Evolutionary conservation across 2,329 filamentous ascomycete genomes (phyloP).

Genomic region (Mycocentrospora acerina): DNA sequence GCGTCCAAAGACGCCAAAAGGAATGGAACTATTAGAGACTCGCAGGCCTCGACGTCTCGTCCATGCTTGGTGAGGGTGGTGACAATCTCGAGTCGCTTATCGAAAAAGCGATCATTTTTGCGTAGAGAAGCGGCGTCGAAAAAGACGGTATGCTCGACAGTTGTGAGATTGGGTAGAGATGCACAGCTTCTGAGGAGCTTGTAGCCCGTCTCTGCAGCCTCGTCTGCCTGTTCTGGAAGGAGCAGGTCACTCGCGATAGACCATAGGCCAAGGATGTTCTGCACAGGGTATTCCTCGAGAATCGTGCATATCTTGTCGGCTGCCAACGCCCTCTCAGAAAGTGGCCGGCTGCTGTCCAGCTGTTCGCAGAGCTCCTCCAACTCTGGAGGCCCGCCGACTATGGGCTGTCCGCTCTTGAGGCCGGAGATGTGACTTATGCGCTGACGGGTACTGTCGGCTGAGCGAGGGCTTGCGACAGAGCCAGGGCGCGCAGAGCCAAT

Average conservation of each 20-base stretch:
- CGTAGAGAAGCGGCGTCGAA: slow-evolving; percentile 38
- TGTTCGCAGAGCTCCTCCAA: slow-evolving; percentile 34
- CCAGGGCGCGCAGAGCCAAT: slow-evolving; percentile 23
- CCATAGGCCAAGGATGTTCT: slow-evolving; percentile 42
- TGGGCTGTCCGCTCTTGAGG: slow-evolving; percentile 18
- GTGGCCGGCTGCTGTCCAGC: slow-evolving; percentile 25
- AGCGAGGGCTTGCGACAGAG: slow-evolving; percentile 22
- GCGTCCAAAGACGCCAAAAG: slow-evolving; percentile 33
- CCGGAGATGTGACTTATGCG: slow-evolving; percentile 26
- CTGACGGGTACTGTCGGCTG: slow-evolving; percentile 30
- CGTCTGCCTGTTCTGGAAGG: slow-evolving; percentile 32
- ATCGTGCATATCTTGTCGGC: slow-evolving; percentile 37
- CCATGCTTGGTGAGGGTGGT: slow-evolving; percentile 40
- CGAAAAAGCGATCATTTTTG: slow-evolving; percentile 31
- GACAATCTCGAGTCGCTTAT: slow-evolving; percentile 38
- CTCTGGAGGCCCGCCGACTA: slow-evolving; percentile 42
- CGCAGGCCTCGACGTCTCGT: slow-evolving; percentile 42
- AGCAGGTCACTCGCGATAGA: slow-evolving; percentile 41
- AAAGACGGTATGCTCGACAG: slow-evolving; percentile 42
- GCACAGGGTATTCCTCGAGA: slow-evolving; percentile 38
- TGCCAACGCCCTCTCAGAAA: slow-evolving; percentile 33
- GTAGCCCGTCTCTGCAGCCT: slow-evolving; percentile 38
- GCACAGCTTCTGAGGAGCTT: slow-evolving; percentile 39
- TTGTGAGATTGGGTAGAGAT: slow-evolving; percentile 32
- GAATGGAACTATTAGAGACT: slow-evolving; percentile 37